Percentiles rank a stretch among this genome's conserved stretches.
These are phyloP conservation scores for Malbranchea zuffiana DNA, from an alignment of 2,329 filamentous ascomycete species.

Conservation along the genomic window DNA sequence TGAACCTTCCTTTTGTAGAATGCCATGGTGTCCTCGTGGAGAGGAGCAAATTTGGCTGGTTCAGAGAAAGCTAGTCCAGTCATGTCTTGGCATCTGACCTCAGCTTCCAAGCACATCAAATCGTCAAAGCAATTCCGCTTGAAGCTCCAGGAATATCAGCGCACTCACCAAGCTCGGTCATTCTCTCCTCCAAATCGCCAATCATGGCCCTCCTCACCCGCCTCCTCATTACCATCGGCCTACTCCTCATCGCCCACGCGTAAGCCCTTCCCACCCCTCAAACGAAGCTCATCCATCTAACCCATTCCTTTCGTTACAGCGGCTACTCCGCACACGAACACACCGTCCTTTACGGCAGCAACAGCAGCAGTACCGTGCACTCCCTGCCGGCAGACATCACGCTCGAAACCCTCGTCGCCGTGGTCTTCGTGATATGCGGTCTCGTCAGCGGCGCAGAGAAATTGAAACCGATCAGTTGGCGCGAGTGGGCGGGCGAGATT, in stretches of 20 bases:
- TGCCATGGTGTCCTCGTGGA: no score
- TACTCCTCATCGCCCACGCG: slow-evolving; percentile 76
- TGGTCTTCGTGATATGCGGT: slow-evolving; percentile 69
- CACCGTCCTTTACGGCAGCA: slow-evolving; percentile 57
- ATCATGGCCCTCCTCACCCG: slow-evolving; percentile 62
- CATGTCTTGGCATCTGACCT: no score
- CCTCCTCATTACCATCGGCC: slow-evolving; percentile 59
- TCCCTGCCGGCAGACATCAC: slow-evolving; percentile 73
- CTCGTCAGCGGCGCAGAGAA: slow-evolving; percentile 67
- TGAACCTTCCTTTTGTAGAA: no score
- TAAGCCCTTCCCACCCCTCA: slow-evolving; percentile 40
- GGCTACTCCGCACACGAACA: slow-evolving; percentile 96
- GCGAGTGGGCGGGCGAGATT: slow-evolving; percentile 59
- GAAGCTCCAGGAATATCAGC: no score
- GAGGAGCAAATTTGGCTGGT: no score
- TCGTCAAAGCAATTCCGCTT: no score
- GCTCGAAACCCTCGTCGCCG: slow-evolving; percentile 71
- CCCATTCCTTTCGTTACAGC: slow-evolving; percentile 39
- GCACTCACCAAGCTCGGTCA: no score
- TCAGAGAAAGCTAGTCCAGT: no score
- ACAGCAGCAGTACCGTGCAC: no score
- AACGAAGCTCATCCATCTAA: background rate
- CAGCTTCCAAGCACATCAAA: no score
- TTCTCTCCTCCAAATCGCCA: background rate
- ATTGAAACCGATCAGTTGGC: slow-evolving; percentile 81